Base-by-base conservation (phyloP, 2,329 filamentous ascomycete species). In the Talaromyces funiculosus region DNA sequence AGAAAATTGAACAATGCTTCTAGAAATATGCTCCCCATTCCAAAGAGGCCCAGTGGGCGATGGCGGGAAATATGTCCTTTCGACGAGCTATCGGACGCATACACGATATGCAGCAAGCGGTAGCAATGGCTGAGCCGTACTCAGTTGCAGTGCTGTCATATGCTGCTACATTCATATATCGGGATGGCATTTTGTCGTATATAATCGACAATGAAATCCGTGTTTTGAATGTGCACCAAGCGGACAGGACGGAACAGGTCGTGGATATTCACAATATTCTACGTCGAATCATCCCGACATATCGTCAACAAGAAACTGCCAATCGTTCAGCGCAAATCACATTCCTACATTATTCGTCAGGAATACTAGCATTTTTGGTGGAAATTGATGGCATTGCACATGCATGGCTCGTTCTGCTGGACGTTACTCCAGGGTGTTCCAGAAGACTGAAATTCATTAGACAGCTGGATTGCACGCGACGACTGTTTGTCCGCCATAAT, bases 401-500 rank as follows among this genome's bases (percentile, higher is more conserved):
- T 61, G 75, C 78, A 62, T 86, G 80, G 77, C 76, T 89, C 4
- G 69, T 88, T 9, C 77, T 82, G 6, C 77, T 84, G 61, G 77
- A 81, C 60, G 70, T 80, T 65, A 62, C 68, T 57, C 4, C 66
- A 29, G 12, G 64, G 63, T 22, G 62, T 63, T 33, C 61, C 57
- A 16, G 71, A 31, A 71, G 73, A 24, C 63, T 85, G 16, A 66
- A 84, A 2, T 71, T 80, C 12, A 72, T 69, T 14, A 69, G 70
- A 33, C 73, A 60, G 51, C 71, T 86, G 42, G 67, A 75, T 16
- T 81, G 80, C 26, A 78, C 77, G 2, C 74, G 78, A 29, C 85
- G 82, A 62, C 73, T 91, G 1, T 90, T 91, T 69, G 86, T 88
- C 3, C 82, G 88, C 9, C 88, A 90, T 63, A 84, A 85, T 61